Evolutionary conservation across 805 yeast species (phyloP).

Genomic region (Saccharomycopsis synnaedendra): DNA sequence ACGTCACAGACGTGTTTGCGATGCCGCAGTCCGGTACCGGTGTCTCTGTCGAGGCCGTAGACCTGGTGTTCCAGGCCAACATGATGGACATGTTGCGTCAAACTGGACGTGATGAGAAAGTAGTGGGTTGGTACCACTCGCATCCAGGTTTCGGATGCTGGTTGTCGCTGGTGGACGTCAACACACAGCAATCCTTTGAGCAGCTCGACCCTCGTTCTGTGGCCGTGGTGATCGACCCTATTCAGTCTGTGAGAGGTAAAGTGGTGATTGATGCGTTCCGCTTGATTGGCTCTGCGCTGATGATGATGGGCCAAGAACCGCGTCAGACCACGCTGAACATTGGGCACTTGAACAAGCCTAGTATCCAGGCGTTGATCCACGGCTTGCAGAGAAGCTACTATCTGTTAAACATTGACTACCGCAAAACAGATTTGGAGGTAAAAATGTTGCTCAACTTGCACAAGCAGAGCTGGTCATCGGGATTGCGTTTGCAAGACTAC

Average conservation of each 20-base stretch:
- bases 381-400: constrained; percentile 96
- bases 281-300: constrained; percentile 73
- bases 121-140: constrained; percentile 98
- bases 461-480: constrained; percentile 93
- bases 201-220: constrained; percentile 93
- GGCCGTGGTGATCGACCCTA: constrained; percentile 97
- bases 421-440: constrained; percentile 84
- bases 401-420: constrained; percentile 89
- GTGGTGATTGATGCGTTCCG: constrained; percentile 98
- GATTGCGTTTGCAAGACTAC: constrained; percentile 70
- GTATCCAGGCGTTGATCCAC: constrained; percentile 92
- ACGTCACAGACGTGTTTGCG: constrained; percentile 96
- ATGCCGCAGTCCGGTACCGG: constrained; percentile 99
- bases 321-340: constrained; percentile 94
- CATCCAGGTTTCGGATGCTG: constrained; percentile 99
- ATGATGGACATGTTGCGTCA: constrained; percentile 99
- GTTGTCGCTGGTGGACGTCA: constrained; percentile 95
- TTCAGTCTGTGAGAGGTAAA: constrained; percentile 96
- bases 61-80: constrained; percentile 95
- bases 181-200: constrained; percentile 96
- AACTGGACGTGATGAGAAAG: constrained; percentile 98
- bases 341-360: constrained; percentile 91
- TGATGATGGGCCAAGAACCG: constrained; percentile 96
- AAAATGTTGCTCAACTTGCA: constrained; percentile 90
- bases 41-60: constrained; percentile 97